Evolutionary conservation across 2,329 filamentous ascomycete species (phyloP).

Genomic region (Blastomyces emzantsi): DNA sequence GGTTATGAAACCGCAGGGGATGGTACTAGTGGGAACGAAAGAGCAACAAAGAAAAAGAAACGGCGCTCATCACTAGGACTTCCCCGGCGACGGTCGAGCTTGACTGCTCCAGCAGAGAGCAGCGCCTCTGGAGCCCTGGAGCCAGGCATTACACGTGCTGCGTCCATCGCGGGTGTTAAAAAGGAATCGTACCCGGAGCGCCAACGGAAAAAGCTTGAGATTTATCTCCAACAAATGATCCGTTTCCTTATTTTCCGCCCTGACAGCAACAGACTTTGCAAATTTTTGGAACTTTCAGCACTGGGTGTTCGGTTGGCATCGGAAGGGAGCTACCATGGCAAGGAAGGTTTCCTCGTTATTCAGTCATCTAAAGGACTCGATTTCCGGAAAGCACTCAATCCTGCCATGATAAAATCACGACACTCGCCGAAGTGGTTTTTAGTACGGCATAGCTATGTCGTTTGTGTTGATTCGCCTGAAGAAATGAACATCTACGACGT

Average conservation of each 20-base stretch:
- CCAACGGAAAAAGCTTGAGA: constrained; percentile 77
- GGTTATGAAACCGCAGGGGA: constrained; percentile 48
- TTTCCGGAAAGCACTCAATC: constrained; percentile 70
- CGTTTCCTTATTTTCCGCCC: constrained; percentile 94
- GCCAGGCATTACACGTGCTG: constrained; percentile 29
- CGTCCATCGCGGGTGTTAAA: constrained; percentile 33
- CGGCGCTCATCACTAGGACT: constrained; percentile 48
- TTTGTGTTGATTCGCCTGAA: constrained; percentile 96
- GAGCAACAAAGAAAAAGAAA: constrained; percentile 44
- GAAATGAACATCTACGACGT: constrained; percentile 99
- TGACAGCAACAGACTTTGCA: constrained; percentile 90
- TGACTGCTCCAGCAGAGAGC: constrained; percentile 34
- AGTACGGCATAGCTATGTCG: constrained; percentile 94
- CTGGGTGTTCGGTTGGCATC: constrained; percentile 87
- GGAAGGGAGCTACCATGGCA: constrained; percentile 94
- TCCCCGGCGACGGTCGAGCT: constrained; percentile 51
- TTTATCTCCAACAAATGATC: constrained; percentile 88
- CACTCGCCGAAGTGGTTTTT: constrained; percentile 96
- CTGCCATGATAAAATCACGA: constrained; percentile 66
- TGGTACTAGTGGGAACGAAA: constrained; percentile 60
- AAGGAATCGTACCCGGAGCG: constrained; percentile 62
- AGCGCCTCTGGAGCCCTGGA: constrained; percentile 28
- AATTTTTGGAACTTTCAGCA: constrained; percentile 90
- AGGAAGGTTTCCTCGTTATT: constrained; percentile 90
- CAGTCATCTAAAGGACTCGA: constrained; percentile 84